A percentile compares a stretch with the other conserved stretches of the same genome.
phyloP scores from a whole-genome alignment of 2,329 filamentous ascomycete genomes.

The Ramularia collo-cygni region DNA sequence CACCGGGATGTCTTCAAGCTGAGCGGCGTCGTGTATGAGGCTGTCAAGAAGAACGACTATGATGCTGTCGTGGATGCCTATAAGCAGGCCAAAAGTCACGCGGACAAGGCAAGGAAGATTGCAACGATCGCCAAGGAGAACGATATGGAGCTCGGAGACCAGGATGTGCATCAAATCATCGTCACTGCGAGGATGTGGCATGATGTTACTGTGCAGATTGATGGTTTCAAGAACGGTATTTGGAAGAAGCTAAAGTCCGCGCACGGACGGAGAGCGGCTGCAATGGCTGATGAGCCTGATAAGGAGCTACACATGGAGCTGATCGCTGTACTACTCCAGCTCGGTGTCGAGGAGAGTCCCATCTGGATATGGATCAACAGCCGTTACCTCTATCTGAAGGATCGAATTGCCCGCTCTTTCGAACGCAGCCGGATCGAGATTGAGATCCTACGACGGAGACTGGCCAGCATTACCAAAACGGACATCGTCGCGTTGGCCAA shows the following conservation, averaged over 20 bases:
- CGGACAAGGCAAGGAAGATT: conserved; percentile 67
- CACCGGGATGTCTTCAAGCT: conserved; percentile 79
- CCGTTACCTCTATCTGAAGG: conserved; percentile 81
- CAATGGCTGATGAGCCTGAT: conserved; percentile 31
- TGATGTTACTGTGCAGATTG: conserved; percentile 81
- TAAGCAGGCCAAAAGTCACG: conserved; percentile 70
- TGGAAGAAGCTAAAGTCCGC: conserved; percentile 63
- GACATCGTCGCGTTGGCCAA: conserved; percentile 61
- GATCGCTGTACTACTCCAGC: conserved; percentile 79
- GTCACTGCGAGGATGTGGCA: conserved; percentile 92
- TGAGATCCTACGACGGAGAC: conserved; percentile 75
- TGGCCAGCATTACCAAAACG: conserved; percentile 69
- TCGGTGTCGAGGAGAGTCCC: conserved; percentile 91
- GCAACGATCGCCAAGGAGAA: conserved; percentile 49
- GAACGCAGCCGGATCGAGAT: conserved; percentile 89
- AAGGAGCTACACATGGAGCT: conserved; percentile 86
- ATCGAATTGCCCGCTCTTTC: conserved; percentile 70
- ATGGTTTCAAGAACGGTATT: conserved; percentile 78
- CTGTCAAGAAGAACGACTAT: conserved; percentile 86
- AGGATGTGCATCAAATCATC: conserved; percentile 77
- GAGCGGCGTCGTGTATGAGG: conserved; percentile 68
- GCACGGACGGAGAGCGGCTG: conserved; percentile 21
- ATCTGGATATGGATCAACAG: conserved; percentile 95
- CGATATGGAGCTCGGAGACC: conserved; percentile 58
- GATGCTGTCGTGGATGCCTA: conserved; percentile 84